Evolutionary conservation across 2,329 filamentous ascomycete species (phyloP), one percentile per base, ranked within the genome.

Genomic region (Sporothrix pseudoabietina): DNA sequence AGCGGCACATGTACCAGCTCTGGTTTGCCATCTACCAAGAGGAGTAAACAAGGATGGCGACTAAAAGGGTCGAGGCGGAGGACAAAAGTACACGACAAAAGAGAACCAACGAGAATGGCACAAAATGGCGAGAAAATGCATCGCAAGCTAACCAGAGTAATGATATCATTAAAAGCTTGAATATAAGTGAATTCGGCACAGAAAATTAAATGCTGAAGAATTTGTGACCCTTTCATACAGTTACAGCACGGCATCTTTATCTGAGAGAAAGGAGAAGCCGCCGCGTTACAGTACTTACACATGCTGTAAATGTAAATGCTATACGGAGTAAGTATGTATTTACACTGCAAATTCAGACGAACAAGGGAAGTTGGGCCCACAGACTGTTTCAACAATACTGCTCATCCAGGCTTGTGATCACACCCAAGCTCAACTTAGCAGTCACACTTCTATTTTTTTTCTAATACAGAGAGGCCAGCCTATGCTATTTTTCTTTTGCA

Each of bases 21-120:
- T 47, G 44, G 44, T 71, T 71, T 54, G 70, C 70, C 55, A 65
- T 71, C 22, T 65, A 65, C 57, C 44, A 71, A 41, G 69, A 47
- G 26, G 55, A 61, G 26, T 47, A 47, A 16, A 59, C 12, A 16
- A 49, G 6, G 55, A 19, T 39, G 32, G 26, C 4, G 14, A 14
- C 9, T 5, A 10, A 32, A n/a, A 14, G 32, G 26, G 6, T 14
- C 5, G 19, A 26, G 4, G 8, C 30, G 35, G 26, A 5, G n/a
- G 35, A 8, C 22, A 63, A 14, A 4, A 3, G 39, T 22, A 35
- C 12, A 68, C 22, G 65, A 19, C 2, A 44, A 49, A 16, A 5
- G 14, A 2, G 14, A 3, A 49, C 44, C 14, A 14, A 49, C 19
- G 14, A 16, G 44, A 49, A 49, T 19, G 44, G 19, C 4, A 44